A percentile compares a stretch with the other conserved stretches of the same genome.
Conservation (phyloP, 2,329 filamentous ascomycete genomes). For the Aspergillus tanneri region DNA sequence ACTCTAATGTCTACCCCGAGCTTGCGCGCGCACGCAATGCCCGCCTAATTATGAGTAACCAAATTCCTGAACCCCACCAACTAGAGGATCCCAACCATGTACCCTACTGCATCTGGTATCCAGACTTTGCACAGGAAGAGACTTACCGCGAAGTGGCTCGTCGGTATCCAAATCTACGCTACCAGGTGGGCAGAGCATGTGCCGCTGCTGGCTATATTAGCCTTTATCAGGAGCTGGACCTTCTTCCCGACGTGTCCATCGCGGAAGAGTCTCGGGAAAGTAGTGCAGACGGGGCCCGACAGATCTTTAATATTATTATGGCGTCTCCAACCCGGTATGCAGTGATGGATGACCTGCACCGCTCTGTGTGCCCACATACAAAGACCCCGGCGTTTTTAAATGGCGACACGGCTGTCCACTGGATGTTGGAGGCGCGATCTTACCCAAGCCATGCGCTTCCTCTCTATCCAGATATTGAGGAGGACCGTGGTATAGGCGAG, state of each 20-base stretch:
- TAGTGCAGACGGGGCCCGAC: neutral
- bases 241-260: conserved; percentile 20
- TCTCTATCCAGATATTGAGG: neutral
- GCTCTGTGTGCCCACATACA: conserved; percentile 10
- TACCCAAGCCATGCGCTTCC: neutral
- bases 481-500: too few species aligned
- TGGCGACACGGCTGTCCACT: conserved; percentile 17
- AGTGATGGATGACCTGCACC: conserved; percentile 20
- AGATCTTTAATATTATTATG: conserved; percentile 19
- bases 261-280: conserved; percentile 21
- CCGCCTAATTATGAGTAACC: conserved; percentile 20
- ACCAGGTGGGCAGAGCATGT: conserved; percentile 28
- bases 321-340: conserved; percentile 5
- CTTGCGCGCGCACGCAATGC: conserved; percentile 16
- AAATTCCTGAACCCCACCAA: conserved; percentile 28
- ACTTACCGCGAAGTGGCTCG: conserved; percentile 36
- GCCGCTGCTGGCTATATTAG: conserved; percentile 19
- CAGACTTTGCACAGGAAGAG: conserved; percentile 36
- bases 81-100: conserved; percentile 20
- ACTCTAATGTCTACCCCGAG: too few species aligned
- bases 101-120: conserved; percentile 48
- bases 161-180: conserved; percentile 29
- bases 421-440: conserved; percentile 8
- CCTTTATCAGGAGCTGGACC: conserved; percentile 21
- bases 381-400: conserved; percentile 14